Percentiles rank a stretch among this genome's conserved stretches.
Conservation (phyloP, 148 eudicot species). For the Tetragonia tetragonoides region DNA sequence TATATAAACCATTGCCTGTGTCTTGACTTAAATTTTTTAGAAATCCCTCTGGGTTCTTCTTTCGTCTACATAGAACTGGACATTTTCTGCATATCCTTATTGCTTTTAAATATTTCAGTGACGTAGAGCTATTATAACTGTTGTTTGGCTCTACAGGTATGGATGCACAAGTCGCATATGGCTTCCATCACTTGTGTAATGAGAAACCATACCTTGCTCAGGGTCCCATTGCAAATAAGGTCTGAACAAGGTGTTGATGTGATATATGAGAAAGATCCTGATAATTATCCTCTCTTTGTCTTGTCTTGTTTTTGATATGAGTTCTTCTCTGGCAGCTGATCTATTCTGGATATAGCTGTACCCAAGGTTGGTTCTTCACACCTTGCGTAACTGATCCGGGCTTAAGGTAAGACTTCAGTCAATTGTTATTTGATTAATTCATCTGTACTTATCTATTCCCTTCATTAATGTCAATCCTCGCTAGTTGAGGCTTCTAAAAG, state of each 20-base stretch:
- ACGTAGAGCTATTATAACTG: background rate
- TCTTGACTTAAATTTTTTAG: background rate
- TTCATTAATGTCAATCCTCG: too few species aligned
- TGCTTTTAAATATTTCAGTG: background rate
- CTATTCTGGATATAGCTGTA: slow-evolving; percentile 88
- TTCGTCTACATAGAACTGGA: background rate
- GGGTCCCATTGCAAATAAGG: slow-evolving; percentile 91
- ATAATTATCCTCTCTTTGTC: too few species aligned
- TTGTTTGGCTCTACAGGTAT: slow-evolving; percentile 46
- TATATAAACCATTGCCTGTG: background rate
- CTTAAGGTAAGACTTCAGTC: slow-evolving; percentile 52
- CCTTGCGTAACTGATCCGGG: slow-evolving; percentile 77
- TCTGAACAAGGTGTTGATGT: slow-evolving; percentile 10
- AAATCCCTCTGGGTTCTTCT: background rate
- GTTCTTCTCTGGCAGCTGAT: slow-evolving; percentile 49
- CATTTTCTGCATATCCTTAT: background rate
- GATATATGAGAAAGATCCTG: background rate
- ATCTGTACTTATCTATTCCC: background rate
- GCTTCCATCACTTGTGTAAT: slow-evolving; percentile 83
- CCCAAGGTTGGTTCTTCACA: slow-evolving; percentile 91
- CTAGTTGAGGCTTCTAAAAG: background rate
- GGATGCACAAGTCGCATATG: slow-evolving; percentile 96
- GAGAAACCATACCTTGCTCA: slow-evolving; percentile 94
- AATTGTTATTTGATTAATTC: background rate
- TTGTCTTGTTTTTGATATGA: slow-evolving; percentile 8